Evolutionary conservation across 2,329 filamentous ascomycete genomes (phyloP), one percentile per base, ranked within the genome.

Genomic region (Orbilia quercus): DNA sequence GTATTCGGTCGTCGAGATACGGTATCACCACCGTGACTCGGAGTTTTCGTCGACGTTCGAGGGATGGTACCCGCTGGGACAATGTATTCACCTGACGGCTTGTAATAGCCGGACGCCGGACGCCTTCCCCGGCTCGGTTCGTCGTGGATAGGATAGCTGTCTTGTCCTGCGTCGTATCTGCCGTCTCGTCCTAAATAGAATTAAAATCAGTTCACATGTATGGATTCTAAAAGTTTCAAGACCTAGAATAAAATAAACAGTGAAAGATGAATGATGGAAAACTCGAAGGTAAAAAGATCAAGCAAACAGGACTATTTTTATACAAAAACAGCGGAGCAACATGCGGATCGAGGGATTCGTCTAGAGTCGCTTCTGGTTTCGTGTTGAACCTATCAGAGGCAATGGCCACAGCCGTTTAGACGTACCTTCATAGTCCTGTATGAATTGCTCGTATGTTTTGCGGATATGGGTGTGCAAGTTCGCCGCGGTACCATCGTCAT

Each of bases 361-460:
- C 69, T 73, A 73, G 51, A 66, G 60, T 73, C 69, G 69, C 69
- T 73, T 73, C 69, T 73, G 69, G 60, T 73, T 73, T 66, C 69
- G 69, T 73, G 69, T 73, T 73, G 69, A 73, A 73, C 60, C 60
- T 73, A 73, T 73, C 69, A 73, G 69, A 66, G 60, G 69, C 69
- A 65, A 62, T 66, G 62, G 67, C 59, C 59, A 12, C 44, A n/a
- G 59, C 67, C 60, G 42, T 66, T 31, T 54, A 73, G 69, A 65
- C 69, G 60, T 73, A 73, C 69, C 69, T 73, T 73, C 69, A 60
- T 66, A 73, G 51, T 58, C 69, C 48, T 73, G 69, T 60, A 73
- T 62, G 48, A 45, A 66, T n/a, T 66, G 62, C 6, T 66, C 50
- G n/a, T 66, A 66, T 6, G 50, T 57, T 11, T 34, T 53, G 42